Conservation (phyloP, 228 moss, liverwort and hornwort genomes). For the Sphagnum fallax region DNA sequence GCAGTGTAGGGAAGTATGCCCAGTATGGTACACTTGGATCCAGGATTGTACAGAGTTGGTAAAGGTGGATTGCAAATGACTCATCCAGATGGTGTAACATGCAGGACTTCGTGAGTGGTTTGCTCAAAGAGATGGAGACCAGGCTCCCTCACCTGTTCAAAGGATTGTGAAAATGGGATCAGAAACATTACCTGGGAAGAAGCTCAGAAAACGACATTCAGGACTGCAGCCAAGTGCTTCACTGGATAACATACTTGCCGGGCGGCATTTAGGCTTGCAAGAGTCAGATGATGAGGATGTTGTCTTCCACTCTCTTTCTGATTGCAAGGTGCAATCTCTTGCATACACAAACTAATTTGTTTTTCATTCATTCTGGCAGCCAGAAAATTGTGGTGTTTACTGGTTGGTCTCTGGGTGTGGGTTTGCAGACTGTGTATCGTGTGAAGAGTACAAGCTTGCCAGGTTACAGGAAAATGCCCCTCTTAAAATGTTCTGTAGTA, state of each 20-base stretch:
- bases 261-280: slow-evolving; percentile 28
- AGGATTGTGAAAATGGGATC: slow-evolving; percentile 51
- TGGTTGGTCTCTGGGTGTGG: slow-evolving; percentile 4
- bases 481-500: too few relatives aligned
- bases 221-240: slow-evolving; percentile 33
- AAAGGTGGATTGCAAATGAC: too few relatives aligned
- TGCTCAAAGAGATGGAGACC: slow-evolving; percentile 49
- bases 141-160: slow-evolving; percentile 34
- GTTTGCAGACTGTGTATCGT: slow-evolving; percentile 26
- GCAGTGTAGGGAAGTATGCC: too few relatives aligned
- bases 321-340: slow-evolving; percentile 28
- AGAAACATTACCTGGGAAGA: slow-evolving; percentile 26
- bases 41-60: too few relatives aligned
- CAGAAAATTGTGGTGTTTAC: neutral
- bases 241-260: slow-evolving; percentile 33
- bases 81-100: too few relatives aligned
- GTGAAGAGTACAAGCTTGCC: slow-evolving; percentile 10
- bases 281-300: slow-evolving; percentile 69
- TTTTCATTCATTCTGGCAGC: too few relatives aligned
- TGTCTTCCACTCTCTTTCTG: slow-evolving; percentile 31
- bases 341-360: neutral
- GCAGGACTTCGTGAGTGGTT: slow-evolving; percentile 87
- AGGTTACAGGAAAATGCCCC: slow-evolving; percentile 17
- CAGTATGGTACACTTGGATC: too few relatives aligned
- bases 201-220: slow-evolving; percentile 30